phyloP scores from a whole-genome alignment of 2,329 filamentous ascomycete genomes.

The Arthrocladium fulminans region DNA sequence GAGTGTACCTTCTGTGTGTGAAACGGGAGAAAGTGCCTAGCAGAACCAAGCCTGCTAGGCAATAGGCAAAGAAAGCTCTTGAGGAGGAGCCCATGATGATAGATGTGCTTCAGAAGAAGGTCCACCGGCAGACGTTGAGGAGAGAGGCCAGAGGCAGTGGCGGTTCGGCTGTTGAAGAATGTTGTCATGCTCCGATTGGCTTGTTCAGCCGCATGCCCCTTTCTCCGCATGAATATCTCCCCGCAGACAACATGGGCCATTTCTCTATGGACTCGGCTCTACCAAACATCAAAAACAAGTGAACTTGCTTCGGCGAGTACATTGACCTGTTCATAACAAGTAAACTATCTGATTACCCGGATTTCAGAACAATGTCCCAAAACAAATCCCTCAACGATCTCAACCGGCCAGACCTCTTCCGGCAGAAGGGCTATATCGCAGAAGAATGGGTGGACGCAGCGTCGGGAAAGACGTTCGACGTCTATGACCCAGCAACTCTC shows the following conservation, averaged over 20 bases:
- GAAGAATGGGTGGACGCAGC: slow-evolving; percentile 65
- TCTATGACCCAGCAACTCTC: slow-evolving; percentile 72
- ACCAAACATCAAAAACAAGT: too few species aligned
- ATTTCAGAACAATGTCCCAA: background rate
- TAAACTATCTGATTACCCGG: too few species aligned
- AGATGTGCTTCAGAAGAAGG: too few species aligned
- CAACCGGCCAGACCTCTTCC: slow-evolving; percentile 23
- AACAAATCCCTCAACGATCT: slow-evolving; percentile 12
- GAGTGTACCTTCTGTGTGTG: slow-evolving; percentile 14
- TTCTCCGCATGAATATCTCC: background rate
- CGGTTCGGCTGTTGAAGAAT: background rate
- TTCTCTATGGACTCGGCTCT: too few species aligned
- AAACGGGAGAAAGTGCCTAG: slow-evolving; percentile 14
- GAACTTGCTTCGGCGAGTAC: too few species aligned
- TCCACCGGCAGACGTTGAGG: too few species aligned
- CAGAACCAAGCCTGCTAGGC: slow-evolving; percentile 11
- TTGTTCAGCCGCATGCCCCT: background rate
- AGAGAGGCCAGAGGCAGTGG: slow-evolving; percentile 5
- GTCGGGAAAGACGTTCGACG: slow-evolving; percentile 85
- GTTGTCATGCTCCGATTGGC: background rate
- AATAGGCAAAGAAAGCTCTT: slow-evolving; percentile 5
- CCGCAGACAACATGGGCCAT: background rate
- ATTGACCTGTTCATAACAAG: too few species aligned
- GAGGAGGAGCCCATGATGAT: too few species aligned
- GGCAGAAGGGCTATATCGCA: slow-evolving; percentile 23